Conservation (phyloP, 2,329 filamentous ascomycete genomes). For the Stylonectria norvegica region DNA sequence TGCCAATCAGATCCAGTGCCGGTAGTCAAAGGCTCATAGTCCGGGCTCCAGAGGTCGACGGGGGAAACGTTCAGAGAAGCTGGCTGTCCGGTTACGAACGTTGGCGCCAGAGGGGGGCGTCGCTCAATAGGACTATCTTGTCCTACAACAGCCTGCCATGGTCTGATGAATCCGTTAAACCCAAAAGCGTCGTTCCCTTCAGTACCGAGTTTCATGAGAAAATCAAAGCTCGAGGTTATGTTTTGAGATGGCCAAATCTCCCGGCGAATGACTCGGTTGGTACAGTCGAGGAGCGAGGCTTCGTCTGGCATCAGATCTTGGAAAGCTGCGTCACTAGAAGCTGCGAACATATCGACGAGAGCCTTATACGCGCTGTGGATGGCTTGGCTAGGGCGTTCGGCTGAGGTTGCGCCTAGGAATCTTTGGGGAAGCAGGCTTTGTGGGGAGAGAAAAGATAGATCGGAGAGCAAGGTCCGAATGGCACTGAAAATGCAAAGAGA, state of each 20-base stretch:
- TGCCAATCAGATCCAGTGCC: slow-evolving; percentile 11
- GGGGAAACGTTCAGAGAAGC: slow-evolving; percentile 12
- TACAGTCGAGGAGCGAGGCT: slow-evolving; percentile 40
- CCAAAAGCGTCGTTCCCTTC: slow-evolving; percentile 36
- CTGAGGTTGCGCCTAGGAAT: slow-evolving; percentile 7
- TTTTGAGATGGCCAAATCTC: slow-evolving; percentile 46
- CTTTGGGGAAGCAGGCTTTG: slow-evolving; percentile 11
- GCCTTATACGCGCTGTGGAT: slow-evolving; percentile 51
- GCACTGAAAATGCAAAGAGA: slow-evolving; percentile 59
- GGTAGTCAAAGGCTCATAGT: no score
- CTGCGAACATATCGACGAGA: slow-evolving; percentile 47
- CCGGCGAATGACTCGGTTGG: slow-evolving; percentile 45
- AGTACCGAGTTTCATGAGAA: slow-evolving; percentile 47
- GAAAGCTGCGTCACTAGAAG: slow-evolving; percentile 41
- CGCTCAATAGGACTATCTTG: slow-evolving; percentile 4
- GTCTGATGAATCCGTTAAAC: slow-evolving; percentile 34
- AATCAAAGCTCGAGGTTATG: slow-evolving; percentile 47
- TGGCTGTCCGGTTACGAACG: slow-evolving; percentile 10
- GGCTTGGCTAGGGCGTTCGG: slow-evolving; percentile 20
- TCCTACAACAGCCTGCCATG: slow-evolving; percentile 7
- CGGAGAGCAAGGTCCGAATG: slow-evolving; percentile 49
- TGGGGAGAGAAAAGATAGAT: slow-evolving; percentile 32
- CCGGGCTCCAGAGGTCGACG: slow-evolving; percentile 12
- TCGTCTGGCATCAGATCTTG: slow-evolving; percentile 45
- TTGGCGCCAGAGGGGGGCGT: slow-evolving; percentile 13